Evolutionary conservation across 495 filamentous ascomycete genomes (phyloP).

Genomic region (Sordaria brevicollis): DNA sequence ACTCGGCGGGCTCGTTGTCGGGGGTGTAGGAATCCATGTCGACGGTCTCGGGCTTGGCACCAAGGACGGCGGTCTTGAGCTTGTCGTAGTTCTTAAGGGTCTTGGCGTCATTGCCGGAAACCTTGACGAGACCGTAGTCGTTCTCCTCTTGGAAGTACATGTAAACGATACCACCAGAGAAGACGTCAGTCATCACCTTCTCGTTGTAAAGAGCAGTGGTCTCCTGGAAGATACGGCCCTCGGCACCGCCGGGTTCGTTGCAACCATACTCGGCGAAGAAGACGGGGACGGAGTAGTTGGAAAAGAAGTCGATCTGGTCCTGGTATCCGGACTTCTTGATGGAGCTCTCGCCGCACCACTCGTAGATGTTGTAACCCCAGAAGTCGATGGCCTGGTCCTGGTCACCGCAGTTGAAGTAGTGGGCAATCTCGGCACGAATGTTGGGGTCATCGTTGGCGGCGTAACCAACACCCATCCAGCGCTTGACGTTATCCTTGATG

Average conservation of each 20-base stretch:
- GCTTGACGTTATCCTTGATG: conserved; percentile 67
- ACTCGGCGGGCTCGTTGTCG: conserved; percentile 64
- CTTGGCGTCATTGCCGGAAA: conserved; percentile 46
- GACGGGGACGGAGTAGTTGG: conserved; percentile 76
- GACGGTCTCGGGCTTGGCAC: conserved; percentile 53
- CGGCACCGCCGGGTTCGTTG: conserved; percentile 50
- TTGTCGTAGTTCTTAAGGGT: conserved; percentile 64
- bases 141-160: conserved; percentile 94
- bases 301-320: conserved; percentile 70
- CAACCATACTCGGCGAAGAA: conserved; percentile 99
- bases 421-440: conserved; percentile 67
- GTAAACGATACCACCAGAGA: conserved; percentile 93
- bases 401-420: conserved; percentile 87
- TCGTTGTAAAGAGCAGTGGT: conserved; percentile 71
- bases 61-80: conserved; percentile 60
- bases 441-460: conserved; percentile 81
- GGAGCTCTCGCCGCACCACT: conserved; percentile 82
- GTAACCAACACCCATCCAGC: conserved; percentile 83
- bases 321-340: conserved; percentile 68
- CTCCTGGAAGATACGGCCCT: conserved; percentile 73
- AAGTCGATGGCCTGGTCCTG: conserved; percentile 65
- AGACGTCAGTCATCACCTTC: conserved; percentile 70
- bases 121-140: conserved; percentile 70
- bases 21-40: conserved; percentile 60
- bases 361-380: conserved; percentile 99